Evolutionary conservation across 1,284 basidiomycete species (phyloP).

Genomic region (Heterobasidion annosum): DNA sequence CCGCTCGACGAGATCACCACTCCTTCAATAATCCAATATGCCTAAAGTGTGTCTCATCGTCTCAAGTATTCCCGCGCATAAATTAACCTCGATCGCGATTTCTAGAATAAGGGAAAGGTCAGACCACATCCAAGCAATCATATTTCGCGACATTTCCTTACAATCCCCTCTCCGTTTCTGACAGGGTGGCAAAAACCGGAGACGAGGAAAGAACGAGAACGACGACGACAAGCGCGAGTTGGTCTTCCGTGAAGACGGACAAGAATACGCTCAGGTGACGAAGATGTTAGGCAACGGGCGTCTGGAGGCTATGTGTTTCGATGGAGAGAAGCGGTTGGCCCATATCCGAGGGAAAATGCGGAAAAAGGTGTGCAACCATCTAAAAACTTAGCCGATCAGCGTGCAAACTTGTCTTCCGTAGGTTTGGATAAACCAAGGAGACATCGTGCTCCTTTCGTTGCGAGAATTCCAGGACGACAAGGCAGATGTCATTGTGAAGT

Average conservation of each 20-base stretch:
- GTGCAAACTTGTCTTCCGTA: constrained; percentile 20
- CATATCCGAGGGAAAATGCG: constrained; percentile 99
- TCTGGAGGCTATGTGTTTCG: constrained; percentile 95
- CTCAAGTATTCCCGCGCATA: constrained; percentile 12
- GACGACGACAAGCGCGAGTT: constrained; percentile 98
- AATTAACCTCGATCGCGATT: constrained; percentile 3
- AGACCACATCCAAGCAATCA: background rate
- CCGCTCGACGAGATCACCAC: background rate
- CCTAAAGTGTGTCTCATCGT: constrained; percentile 37
- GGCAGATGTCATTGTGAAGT: constrained; percentile 99
- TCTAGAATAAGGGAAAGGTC: constrained; percentile 79
- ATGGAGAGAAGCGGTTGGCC: constrained; percentile 95
- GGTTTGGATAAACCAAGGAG: constrained; percentile 99
- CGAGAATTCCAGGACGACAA: constrained; percentile 99
- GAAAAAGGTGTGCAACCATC: constrained; percentile 75
- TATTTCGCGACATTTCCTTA: background rate
- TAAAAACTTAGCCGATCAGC: background rate
- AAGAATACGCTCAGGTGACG: constrained; percentile 97
- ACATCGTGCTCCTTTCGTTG: constrained; percentile 93
- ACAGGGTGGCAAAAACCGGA: constrained; percentile 98
- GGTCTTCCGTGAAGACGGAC: constrained; percentile 98
- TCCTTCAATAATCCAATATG: constrained; percentile 25
- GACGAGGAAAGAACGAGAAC: constrained; percentile 99
- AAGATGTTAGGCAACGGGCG: constrained; percentile 99
- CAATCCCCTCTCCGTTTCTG: background rate